phyloP scores from a whole-genome alignment of 2,329 filamentous ascomycete species.

The Botryosphaeria agaves region DNA sequence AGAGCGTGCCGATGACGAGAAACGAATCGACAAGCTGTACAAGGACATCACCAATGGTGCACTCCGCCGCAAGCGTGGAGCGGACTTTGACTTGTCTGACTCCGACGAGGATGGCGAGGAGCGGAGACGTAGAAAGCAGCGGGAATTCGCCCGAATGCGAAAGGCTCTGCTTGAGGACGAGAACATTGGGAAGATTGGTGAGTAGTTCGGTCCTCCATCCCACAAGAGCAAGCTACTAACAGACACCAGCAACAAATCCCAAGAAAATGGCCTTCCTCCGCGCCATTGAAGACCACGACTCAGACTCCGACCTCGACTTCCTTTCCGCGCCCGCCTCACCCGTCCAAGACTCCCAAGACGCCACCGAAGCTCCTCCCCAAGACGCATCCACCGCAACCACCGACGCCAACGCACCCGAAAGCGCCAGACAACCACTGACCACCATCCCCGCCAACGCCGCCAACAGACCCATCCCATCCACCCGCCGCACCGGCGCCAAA shows the following conservation, averaged over 20 bases:
- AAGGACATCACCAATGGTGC: constrained; percentile 83
- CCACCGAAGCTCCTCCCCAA: constrained; percentile 5
- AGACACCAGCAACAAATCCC: constrained; percentile 50
- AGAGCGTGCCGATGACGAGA: constrained; percentile 65
- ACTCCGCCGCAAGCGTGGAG: constrained; percentile 61
- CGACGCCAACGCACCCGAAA: too few relatives aligned
- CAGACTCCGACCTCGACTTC: constrained; percentile 57
- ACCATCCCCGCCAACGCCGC: too few relatives aligned
- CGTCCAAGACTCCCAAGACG: constrained; percentile 17
- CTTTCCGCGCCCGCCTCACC: too few relatives aligned
- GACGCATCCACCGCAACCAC: constrained; percentile 27
- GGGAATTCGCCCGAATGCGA: constrained; percentile 82
- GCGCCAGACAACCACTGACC: constrained; percentile 30
- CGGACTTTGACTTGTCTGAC: constrained; percentile 65
- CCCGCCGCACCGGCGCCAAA: too few relatives aligned
- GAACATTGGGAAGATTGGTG: constrained; percentile 63
- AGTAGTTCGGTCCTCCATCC: constrained; percentile 1
- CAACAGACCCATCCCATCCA: too few relatives aligned
- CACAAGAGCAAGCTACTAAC: constrained; percentile 5
- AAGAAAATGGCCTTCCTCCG: constrained; percentile 82
- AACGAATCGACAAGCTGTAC: constrained; percentile 77
- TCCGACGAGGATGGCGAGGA: constrained; percentile 64
- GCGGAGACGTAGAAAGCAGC: constrained; percentile 61
- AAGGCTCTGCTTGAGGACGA: constrained; percentile 78
- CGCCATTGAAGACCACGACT: constrained; percentile 67